Conservation (phyloP, 1,139 yeast species). For the Oligophagozyma castellii region DNA sequence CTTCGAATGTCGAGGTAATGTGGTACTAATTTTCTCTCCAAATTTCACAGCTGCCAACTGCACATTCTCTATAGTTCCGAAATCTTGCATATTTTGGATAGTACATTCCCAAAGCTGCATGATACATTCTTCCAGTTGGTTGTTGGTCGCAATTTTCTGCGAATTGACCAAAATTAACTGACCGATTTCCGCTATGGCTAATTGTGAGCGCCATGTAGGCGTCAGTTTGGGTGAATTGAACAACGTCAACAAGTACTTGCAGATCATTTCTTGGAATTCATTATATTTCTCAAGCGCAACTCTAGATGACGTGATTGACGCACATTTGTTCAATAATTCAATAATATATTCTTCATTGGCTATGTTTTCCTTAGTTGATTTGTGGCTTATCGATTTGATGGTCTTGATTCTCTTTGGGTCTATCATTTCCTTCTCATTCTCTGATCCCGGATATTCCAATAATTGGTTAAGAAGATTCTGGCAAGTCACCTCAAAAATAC, state of each 20-base stretch:
- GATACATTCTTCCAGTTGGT: conserved; percentile 6
- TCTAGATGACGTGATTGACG: too few species aligned
- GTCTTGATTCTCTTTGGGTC: conserved; percentile 12
- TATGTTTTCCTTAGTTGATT: conserved; percentile 27
- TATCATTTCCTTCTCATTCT: conserved; percentile 4
- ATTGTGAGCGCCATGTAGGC: conserved; percentile 48
- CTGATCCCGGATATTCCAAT: conserved; percentile 10
- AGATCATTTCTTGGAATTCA: conserved; percentile 16
- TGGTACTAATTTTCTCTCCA: conserved; percentile 21
- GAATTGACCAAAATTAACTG: conserved; percentile 12
- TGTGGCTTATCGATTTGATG: conserved; percentile 19
- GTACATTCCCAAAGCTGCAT: conserved; percentile 22
- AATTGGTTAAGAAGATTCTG: conserved; percentile 11
- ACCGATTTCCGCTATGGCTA: conserved; percentile 31
- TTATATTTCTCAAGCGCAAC: too few species aligned
- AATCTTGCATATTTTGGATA: conserved; percentile 26
- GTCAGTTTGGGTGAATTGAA: conserved; percentile 27
- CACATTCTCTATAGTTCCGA: conserved; percentile 48
- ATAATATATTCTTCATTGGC: conserved; percentile 29
- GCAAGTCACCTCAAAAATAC: conserved; percentile 17
- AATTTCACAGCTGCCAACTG: conserved; percentile 36
- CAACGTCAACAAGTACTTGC: conserved; percentile 7
- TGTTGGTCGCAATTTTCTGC: conserved; percentile 6
- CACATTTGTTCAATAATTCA: conserved; percentile 20
- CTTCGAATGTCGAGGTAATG: conserved; percentile 7